A percentile compares a stretch with the other conserved stretches of the same genome.
phyloP scores from a whole-genome alignment of 2,329 filamentous ascomycete species.

The Diaporthe eres region DNA sequence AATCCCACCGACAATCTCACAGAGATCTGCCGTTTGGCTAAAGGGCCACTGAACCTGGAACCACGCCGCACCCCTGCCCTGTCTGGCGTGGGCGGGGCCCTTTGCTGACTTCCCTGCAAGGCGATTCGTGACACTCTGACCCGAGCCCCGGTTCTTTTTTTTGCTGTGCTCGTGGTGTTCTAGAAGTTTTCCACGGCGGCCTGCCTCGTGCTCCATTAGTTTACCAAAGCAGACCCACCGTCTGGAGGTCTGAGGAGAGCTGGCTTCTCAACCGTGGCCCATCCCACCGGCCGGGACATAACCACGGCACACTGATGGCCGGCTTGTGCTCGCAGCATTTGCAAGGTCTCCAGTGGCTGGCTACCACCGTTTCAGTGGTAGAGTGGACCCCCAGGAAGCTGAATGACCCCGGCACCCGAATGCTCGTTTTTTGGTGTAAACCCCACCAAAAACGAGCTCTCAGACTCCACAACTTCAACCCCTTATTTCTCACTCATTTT shows the following conservation, averaged over 20 bases:
- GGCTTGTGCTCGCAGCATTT: background rate
- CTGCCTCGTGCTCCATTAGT: background rate
- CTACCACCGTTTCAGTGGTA: background rate
- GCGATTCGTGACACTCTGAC: conserved; percentile 38
- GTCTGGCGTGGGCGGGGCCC: conserved; percentile 22
- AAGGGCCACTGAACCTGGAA: conserved; percentile 17
- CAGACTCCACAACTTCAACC: too few species aligned
- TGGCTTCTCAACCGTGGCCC: conserved; percentile 7
- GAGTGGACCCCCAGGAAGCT: too few species aligned
- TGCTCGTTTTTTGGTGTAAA: too few species aligned
- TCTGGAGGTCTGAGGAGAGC: background rate
- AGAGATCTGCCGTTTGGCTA: conserved; percentile 35
- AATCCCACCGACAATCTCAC: conserved; percentile 35
- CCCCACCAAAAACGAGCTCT: too few species aligned
- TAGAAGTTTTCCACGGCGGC: conserved; percentile 29
- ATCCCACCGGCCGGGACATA: background rate
- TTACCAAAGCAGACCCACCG: conserved; percentile 1
- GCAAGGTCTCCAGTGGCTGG: background rate
- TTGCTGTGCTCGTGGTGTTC: conserved; percentile 26
- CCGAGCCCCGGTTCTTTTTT: conserved; percentile 19
- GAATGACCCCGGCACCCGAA: too few species aligned
- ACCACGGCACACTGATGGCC: background rate
- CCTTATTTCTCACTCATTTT: too few species aligned
- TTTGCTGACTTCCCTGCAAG: conserved; percentile 35
- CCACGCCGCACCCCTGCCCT: conserved; percentile 32